These are phyloP conservation scores for Coemansia sp. DNA, from an alignment of 192 early-diverging fungal species.

Conservation along the genomic window DNA sequence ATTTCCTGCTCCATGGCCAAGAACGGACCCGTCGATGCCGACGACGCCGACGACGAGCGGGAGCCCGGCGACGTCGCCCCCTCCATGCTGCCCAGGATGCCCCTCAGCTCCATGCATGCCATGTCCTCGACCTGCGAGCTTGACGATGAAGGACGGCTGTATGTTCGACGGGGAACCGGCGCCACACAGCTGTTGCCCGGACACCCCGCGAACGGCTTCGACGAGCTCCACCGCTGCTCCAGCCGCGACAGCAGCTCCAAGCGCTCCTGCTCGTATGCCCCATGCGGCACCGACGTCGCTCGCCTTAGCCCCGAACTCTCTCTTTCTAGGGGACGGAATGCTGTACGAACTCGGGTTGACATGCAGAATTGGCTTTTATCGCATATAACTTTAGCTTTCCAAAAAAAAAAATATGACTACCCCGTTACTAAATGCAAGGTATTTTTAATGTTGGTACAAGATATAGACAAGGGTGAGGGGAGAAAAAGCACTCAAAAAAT, in stretches of 20 bases:
- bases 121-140: constrained; percentile 27
- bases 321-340: constrained; percentile 51
- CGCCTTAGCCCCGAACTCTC: constrained; percentile 22
- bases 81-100: constrained; percentile 35
- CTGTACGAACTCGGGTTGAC: constrained; percentile 45
- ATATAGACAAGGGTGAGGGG: background rate
- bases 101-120: constrained; percentile 47
- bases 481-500: background rate
- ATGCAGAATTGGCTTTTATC: constrained; percentile 10
- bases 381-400: too few relatives aligned
- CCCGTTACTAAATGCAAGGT: background rate
- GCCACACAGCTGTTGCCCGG: constrained; percentile 35
- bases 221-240: constrained; percentile 37
- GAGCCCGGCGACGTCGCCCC: constrained; percentile 2
- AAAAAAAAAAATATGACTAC: too few relatives aligned
- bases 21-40: constrained; percentile 6
- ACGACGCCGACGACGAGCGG: constrained; percentile 37
- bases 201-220: background rate
- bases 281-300: constrained; percentile 30
- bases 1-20: constrained; percentile 12
- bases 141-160: constrained; percentile 26
- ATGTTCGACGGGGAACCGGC: constrained; percentile 34
- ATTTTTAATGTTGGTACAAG: background rate
- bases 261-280: constrained; percentile 31
- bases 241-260: constrained; percentile 37